A percentile compares a stretch with the other conserved stretches of the same genome.
phyloP scores from a whole-genome alignment of 192 early-diverging fungal genomes.

The Coemansia sp. region DNA sequence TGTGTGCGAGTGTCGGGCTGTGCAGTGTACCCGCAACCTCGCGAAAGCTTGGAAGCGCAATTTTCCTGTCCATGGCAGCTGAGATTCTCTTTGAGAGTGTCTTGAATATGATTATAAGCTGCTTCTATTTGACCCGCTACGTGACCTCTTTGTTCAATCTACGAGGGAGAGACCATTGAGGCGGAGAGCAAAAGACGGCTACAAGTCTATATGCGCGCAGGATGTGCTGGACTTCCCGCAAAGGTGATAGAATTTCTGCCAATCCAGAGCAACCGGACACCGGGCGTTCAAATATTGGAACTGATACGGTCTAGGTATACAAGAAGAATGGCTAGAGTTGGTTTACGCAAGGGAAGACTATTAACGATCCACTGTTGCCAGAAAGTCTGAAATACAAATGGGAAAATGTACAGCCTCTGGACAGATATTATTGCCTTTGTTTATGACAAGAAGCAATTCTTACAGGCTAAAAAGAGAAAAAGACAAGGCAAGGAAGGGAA shows the following conservation, averaged over 20 bases:
- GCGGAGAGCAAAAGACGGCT: not conserved
- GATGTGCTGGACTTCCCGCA: too few species aligned
- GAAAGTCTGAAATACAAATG: not conserved
- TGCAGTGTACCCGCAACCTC: slow-evolving; percentile 46
- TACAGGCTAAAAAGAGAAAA: not conserved
- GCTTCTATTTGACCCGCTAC: not conserved
- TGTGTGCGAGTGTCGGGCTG: slow-evolving; percentile 12
- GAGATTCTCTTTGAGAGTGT: not conserved
- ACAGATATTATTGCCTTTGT: not conserved
- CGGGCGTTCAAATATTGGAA: not conserved
- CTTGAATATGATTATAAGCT: too few species aligned
- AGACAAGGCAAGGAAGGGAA: not conserved
- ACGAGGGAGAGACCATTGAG: not conserved
- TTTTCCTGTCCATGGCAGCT: slow-evolving; percentile 32
- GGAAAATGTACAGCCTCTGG: not conserved
- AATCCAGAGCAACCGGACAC: too few species aligned
- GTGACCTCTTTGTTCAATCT: not conserved
- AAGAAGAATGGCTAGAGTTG: not conserved
- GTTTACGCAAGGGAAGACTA: not conserved
- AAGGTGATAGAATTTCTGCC: too few species aligned
- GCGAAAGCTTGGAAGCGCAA: slow-evolving; percentile 47
- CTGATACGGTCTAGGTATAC: not conserved
- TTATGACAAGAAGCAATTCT: not conserved
- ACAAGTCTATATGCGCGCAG: too few species aligned
- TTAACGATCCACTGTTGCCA: not conserved